Evolutionary conservation across 129 eudicot species (phyloP), one percentile per base, ranked within the genome.

Genomic region (Centrapalus pauciflorus): DNA sequence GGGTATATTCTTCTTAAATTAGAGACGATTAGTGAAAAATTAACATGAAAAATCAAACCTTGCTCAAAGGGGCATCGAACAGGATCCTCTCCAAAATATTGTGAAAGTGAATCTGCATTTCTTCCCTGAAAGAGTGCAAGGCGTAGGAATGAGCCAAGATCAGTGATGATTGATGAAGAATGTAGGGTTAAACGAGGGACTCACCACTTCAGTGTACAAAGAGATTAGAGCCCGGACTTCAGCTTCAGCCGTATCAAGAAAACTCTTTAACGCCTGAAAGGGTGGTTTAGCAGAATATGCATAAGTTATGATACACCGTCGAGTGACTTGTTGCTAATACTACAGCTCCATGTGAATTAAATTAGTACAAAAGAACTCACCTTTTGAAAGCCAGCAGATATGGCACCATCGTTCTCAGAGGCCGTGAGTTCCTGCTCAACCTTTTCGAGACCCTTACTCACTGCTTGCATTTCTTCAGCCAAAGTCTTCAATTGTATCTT

Each of bases 401-500:
- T 82, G 12, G 75, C 83, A 49, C 96, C 99, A 49, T 93, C 99
- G 27, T 84, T 82, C 63, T 82, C 92, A 32, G 92, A 81, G 55
- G 93, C 95, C 57, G 93, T 65, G 69, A 93, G 93, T 84, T 93
- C 99, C 77, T 86, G 99, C 67, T 89, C 96, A 73, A 93, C 96
- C 77, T 89, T 93, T 78, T 93, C 99, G 65, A 93, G 95, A 73
- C 99, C 99, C 81, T 89, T 93, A 67, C 95, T 93, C 64, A 93
- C 95, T 58, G 99, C 99, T 93, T 93, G 99, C 99, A 93, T 93
- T 82, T 93, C 99, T 80, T 93, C 99, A 67, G 96, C 96, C 85
- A 93, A 79, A 60, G 83, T 78, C 87, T 93, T 93, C 75, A 93
- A 66, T 89, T 93, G 99, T 57, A 93, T 89, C 99, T 93, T 60